Evolutionary conservation across 805 yeast genomes (phyloP), one percentile per base, ranked within the genome.

Genomic region (Metschnikowia similis): DNA sequence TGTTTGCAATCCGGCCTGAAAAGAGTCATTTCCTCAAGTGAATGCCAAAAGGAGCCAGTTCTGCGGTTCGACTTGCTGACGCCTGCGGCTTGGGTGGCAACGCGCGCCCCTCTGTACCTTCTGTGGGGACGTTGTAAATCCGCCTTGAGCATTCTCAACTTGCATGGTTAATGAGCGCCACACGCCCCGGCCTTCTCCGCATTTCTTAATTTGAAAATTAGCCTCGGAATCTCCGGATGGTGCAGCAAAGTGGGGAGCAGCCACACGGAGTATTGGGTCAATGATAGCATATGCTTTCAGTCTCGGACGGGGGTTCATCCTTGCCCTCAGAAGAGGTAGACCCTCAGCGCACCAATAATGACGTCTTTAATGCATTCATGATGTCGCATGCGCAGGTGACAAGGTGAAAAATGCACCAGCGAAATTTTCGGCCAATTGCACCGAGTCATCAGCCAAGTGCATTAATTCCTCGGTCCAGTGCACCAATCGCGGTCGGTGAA

Each of bases 111-210:
- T 3, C 21, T 17, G 21, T 17, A 4, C 21, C 17, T 21, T n/a
- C 37, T 32, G 45, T 21, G 45, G 45, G 45, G 45, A 32, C 45
- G 45, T 32, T 32, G 37, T 32, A 41, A 41, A 26, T 32, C 37
- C 45, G 45, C 30, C 45, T n/a, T 14, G 30, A 41, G 37, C 45
- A 32, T 41, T 17, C 29, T 29, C 30, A 39, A 9, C 34, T 27
- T 30, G 45, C 45, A 21, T 41, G 21, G 34, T 26, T 21, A 41
- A 21, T 41, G 45, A n/a, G 37, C 4, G 16, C 29, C 29, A 28
- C 45, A 41, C 45, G 29, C 30, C 30, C 30, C 29, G 17, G n/a
- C 45, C 45, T 41, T 41, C 45, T 41, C 45, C 45, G 37, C 45
- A 41, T 41, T 41, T 32, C 45, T 31, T 13, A 17, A 41, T 41